A percentile compares a stretch with the other conserved stretches of the same genome.
These are phyloP conservation scores for Andrographis paniculata DNA, from an alignment of 305 asterid genomes.

Conservation along the genomic window DNA sequence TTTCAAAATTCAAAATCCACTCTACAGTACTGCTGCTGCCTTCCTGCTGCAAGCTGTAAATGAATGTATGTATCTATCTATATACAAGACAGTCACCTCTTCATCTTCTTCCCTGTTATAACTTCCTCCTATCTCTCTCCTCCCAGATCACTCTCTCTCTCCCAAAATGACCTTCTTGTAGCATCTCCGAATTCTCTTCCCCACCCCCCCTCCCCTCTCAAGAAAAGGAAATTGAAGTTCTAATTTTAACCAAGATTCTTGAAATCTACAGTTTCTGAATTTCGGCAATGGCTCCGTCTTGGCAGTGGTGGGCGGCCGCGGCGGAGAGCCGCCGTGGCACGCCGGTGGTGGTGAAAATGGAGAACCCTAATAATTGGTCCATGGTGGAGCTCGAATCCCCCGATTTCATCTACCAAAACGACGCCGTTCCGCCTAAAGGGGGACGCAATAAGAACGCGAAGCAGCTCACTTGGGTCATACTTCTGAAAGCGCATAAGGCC, in stretches of 20 bases:
- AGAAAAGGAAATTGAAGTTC: too few species aligned
- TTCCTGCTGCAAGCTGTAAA: slow-evolving; percentile 17
- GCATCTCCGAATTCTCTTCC: too few species aligned
- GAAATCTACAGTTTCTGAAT: not conserved
- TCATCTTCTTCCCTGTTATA: not conserved
- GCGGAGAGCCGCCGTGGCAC: slow-evolving; percentile 48
- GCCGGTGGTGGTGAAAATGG: slow-evolving; percentile 69
- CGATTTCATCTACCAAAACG: slow-evolving; percentile 33
- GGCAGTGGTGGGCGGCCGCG: slow-evolving; percentile 51
- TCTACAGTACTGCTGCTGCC: not conserved
- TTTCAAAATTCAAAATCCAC: too few species aligned
- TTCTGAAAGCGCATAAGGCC: slow-evolving; percentile 61
- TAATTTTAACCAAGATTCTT: not conserved
- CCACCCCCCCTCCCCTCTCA: not conserved
- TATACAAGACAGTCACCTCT: too few species aligned
- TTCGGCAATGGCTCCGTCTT: slow-evolving; percentile 59
- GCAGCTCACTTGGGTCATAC: slow-evolving; percentile 68
- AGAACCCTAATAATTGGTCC: slow-evolving; percentile 73
- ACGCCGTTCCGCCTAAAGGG: slow-evolving; percentile 24
- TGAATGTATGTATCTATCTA: slow-evolving; percentile 6
- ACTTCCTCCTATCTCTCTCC: too few species aligned
- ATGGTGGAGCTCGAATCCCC: slow-evolving; percentile 62
- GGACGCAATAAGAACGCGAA: slow-evolving; percentile 56
- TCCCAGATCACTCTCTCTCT: too few species aligned
- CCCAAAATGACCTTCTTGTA: too few species aligned